These are phyloP conservation scores for Prosopis cineraria DNA, from an alignment of 306 rosid genomes.

Conservation along the genomic window DNA sequence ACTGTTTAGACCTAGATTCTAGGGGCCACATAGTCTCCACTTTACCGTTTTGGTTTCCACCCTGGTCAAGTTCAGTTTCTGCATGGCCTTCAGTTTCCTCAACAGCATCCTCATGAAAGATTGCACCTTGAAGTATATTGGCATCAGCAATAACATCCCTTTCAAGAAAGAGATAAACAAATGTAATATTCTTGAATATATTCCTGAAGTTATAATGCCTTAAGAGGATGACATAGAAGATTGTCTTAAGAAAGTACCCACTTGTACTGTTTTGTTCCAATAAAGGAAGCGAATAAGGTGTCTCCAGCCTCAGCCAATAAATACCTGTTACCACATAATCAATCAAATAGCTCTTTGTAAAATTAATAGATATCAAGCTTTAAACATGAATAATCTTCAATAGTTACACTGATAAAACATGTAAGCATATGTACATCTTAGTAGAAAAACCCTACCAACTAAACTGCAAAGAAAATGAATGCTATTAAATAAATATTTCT, in stretches of 20 bases:
- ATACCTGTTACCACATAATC: constrained; percentile 62
- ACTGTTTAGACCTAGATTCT: constrained; percentile 67
- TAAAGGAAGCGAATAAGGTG: constrained; percentile 95
- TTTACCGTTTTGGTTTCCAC: constrained; percentile 58
- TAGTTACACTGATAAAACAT: not conserved
- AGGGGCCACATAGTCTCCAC: constrained; percentile 64
- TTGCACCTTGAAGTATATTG: constrained; percentile 96
- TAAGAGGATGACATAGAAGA: constrained; percentile 21
- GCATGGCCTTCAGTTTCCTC: constrained; percentile 53
- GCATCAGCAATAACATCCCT: constrained; percentile 97
- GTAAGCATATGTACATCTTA: not conserved
- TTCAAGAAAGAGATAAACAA: constrained; percentile 34
- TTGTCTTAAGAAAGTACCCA: constrained; percentile 39
- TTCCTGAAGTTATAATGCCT: constrained; percentile 32
- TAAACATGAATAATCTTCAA: constrained; percentile 10
- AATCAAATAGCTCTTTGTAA: constrained; percentile 3
- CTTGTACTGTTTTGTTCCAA: constrained; percentile 98
- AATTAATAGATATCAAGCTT: constrained; percentile 5
- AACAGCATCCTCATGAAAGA: constrained; percentile 82
- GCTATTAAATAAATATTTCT: constrained; percentile 8
- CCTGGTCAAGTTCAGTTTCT: constrained; percentile 42
- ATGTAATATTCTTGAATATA: constrained; percentile 19
- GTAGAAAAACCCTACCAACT: not conserved
- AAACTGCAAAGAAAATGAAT: constrained; percentile 19
- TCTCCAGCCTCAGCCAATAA: constrained; percentile 97